Conservation (phyloP, 1,139 yeast genomes). For the Protomyces macrosporus region DNA sequence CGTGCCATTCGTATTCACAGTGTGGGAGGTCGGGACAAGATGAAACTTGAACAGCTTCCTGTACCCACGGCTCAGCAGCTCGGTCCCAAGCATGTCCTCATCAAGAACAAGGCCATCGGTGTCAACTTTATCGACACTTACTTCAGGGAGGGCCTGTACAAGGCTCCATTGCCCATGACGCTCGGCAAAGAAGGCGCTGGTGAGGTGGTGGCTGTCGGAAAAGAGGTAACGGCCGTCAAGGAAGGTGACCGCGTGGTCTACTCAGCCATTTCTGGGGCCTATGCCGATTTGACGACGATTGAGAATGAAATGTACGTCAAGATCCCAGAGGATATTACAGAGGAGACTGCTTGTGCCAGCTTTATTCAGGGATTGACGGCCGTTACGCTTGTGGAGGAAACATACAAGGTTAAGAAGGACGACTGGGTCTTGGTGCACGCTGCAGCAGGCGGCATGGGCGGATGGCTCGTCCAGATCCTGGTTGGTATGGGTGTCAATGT, state of each 20-base stretch:
- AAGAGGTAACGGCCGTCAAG: slow-evolving; percentile 49
- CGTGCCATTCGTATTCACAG: slow-evolving; percentile 55
- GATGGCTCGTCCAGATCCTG: slow-evolving; percentile 59
- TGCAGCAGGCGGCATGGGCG: slow-evolving; percentile 93
- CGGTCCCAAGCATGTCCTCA: slow-evolving; percentile 42
- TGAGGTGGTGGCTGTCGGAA: slow-evolving; percentile 62
- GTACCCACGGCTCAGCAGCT: slow-evolving; percentile 47
- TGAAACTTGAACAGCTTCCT: slow-evolving; percentile 57
- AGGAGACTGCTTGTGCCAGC: slow-evolving; percentile 55
- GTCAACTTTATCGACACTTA: slow-evolving; percentile 76
- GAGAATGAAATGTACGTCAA: slow-evolving; percentile 54
- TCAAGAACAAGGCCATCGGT: slow-evolving; percentile 71
- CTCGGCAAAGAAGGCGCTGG: slow-evolving; percentile 83
- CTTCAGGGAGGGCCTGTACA: slow-evolving; percentile 71
- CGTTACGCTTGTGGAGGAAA: slow-evolving; percentile 58
- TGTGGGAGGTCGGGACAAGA: slow-evolving; percentile 53
- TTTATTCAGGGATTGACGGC: slow-evolving; percentile 76
- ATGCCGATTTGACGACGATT: slow-evolving; percentile 52
- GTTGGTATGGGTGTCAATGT: slow-evolving; percentile 63
- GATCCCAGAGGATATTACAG: slow-evolving; percentile 48
- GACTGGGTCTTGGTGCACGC: slow-evolving; percentile 78
- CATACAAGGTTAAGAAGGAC: slow-evolving; percentile 59
- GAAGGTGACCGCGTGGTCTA: slow-evolving; percentile 70
- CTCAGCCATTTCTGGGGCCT: slow-evolving; percentile 44
- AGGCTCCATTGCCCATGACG: slow-evolving; percentile 37